phyloP scores from a whole-genome alignment of 2,329 filamentous ascomycete genomes.

The Sporothrix pallida region DNA sequence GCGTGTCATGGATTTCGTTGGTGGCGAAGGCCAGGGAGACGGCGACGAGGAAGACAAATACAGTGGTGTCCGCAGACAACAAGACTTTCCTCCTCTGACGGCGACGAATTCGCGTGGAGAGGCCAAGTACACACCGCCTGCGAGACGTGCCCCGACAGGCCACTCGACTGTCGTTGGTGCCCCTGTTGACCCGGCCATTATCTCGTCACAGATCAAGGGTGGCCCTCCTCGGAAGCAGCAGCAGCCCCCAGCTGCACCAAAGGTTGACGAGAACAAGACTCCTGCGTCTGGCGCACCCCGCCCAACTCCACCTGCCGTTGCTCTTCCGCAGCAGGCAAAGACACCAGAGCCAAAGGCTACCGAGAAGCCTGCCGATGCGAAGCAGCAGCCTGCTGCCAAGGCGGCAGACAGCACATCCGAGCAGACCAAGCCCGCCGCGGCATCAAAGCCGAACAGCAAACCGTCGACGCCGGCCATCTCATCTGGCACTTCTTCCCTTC shows the following conservation, averaged over 20 bases:
- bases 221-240: slow-evolving; percentile 44
- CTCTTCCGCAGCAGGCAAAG: slow-evolving; percentile 42
- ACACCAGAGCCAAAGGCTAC: slow-evolving; percentile 45
- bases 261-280: slow-evolving; percentile 47
- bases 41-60: slow-evolving; percentile 90
- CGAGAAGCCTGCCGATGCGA: slow-evolving; percentile 40
- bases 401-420: background rate
- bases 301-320: slow-evolving; percentile 41
- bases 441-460: slow-evolving; percentile 22
- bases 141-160: slow-evolving; percentile 76
- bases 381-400: slow-evolving; percentile 25
- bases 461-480: slow-evolving; percentile 18
- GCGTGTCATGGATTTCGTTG: slow-evolving; percentile 72
- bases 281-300: slow-evolving; percentile 35
- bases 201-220: slow-evolving; percentile 76
- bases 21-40: slow-evolving; percentile 67
- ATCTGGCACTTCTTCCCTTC: slow-evolving; percentile 34
- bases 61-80: slow-evolving; percentile 82
- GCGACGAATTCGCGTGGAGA: slow-evolving; percentile 53
- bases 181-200: slow-evolving; percentile 86
- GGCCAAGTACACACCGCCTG: slow-evolving; percentile 88
- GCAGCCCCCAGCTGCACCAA: slow-evolving; percentile 47
- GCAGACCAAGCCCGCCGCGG: slow-evolving; percentile 5
- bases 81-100: slow-evolving; percentile 70
- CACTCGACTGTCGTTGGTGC: slow-evolving; percentile 76